Percentiles rank a stretch among this genome's conserved stretches.
These are phyloP conservation scores for Plectosphaerella sp. DNA, from an alignment of 2,329 filamentous ascomycete species.

Conservation along the genomic window DNA sequence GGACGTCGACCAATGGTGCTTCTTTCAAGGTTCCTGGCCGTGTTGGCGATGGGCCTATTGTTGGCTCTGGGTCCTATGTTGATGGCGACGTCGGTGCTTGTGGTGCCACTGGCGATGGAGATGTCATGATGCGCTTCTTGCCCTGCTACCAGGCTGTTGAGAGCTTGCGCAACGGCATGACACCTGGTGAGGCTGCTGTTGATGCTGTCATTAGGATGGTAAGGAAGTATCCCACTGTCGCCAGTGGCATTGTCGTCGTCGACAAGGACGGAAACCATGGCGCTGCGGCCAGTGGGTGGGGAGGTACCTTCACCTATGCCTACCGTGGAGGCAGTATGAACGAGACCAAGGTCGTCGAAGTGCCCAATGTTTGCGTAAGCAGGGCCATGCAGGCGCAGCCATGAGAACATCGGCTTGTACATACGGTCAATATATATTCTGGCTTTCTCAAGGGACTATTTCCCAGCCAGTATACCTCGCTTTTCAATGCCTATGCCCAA, in stretches of 20 bases:
- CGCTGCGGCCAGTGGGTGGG: slow-evolving; percentile 47
- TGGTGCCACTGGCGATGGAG: slow-evolving; percentile 52
- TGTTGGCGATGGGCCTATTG: slow-evolving; percentile 51
- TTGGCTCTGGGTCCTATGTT: slow-evolving; percentile 50
- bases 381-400: neutral
- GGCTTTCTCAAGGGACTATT: neutral
- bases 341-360: slow-evolving; percentile 36
- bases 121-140: slow-evolving; percentile 53
- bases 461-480: too few species aligned
- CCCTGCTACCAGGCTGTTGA: slow-evolving; percentile 56
- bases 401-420: neutral
- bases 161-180: slow-evolving; percentile 43
- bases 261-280: slow-evolving; percentile 43
- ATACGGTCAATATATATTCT: neutral
- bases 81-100: slow-evolving; percentile 50
- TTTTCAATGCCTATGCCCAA: too few species aligned
- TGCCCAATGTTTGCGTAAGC: slow-evolving; percentile 18
- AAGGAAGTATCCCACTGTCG: slow-evolving; percentile 37
- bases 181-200: slow-evolving; percentile 41
- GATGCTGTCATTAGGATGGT: slow-evolving; percentile 47
- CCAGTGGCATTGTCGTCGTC: slow-evolving; percentile 47
- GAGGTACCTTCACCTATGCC: slow-evolving; percentile 43
- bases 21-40: slow-evolving; percentile 50
- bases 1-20: slow-evolving; percentile 52
- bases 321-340: slow-evolving; percentile 44